Evolutionary conservation across 345 rosid species (phyloP).

Genomic region (Gossypium longicalyx): DNA sequence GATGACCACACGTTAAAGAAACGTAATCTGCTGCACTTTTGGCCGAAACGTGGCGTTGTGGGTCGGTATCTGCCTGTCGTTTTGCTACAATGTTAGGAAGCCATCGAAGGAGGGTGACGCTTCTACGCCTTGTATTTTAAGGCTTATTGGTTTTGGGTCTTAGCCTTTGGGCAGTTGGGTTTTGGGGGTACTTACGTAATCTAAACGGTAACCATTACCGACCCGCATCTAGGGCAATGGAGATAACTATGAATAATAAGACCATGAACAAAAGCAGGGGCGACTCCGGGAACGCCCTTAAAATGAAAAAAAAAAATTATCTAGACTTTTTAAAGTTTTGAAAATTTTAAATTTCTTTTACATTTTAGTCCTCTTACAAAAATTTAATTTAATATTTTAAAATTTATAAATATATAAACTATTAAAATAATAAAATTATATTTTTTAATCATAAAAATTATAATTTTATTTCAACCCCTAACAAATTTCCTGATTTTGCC

Average conservation of each 20-base stretch:
- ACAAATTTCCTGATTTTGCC: no score
- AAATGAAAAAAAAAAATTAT: no score
- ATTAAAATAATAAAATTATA: no score
- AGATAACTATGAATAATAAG: background rate
- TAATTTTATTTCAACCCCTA: fast-evolving
- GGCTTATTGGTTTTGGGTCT: background rate
- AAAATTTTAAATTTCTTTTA: no score
- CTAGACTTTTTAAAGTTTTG: no score
- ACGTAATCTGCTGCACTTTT: constrained; percentile 11
- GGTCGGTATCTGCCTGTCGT: background rate
- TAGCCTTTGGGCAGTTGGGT: background rate
- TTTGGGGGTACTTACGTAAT: background rate
- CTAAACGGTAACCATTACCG: background rate
- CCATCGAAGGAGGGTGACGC: constrained; percentile 9
- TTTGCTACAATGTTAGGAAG: background rate
- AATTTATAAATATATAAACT: no score
- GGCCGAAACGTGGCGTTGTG: constrained; percentile 1
- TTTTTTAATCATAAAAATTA: no score
- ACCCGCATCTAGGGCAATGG: background rate
- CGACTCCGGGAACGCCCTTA: no score
- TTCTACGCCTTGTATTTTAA: background rate
- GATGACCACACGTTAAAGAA: constrained; percentile 22
- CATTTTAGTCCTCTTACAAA: fast-evolving
- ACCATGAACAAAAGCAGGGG: background rate
- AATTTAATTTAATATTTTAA: no score